Base-by-base conservation (phyloP, 1,284 basidiomycete species). In the Trametes pubescens region DNA sequence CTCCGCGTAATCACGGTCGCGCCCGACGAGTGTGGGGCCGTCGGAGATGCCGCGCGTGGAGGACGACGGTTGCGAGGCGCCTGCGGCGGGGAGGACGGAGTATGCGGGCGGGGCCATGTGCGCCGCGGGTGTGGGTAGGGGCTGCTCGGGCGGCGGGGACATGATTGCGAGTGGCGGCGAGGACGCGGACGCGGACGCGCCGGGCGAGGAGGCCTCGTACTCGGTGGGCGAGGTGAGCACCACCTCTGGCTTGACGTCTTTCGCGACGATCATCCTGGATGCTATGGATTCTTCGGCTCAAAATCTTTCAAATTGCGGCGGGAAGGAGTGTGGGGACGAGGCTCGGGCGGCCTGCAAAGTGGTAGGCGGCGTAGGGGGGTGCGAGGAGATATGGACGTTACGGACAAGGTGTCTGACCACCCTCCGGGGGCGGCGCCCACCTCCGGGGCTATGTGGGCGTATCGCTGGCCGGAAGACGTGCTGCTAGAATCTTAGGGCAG, bases 21-120 rank as follows among this genome's bases (percentile, higher is more conserved):
- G 22, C 21, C 13, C 24, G 44, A 11, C 29, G 29, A 32, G 29
- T 32, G 29, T 13, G 18, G 22, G 13, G 24, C 24, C 26, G 10
- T 26, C 47, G 4, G 47, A 29, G 24, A 48, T 16, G 24, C 11
- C 11, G 11, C 32, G 7, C n/a, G 37, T n/a, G 14, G 51, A 21
- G 35, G 51, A 18, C 7, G 35, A 2, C 13, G 35, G 10, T 1
- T 37, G 51, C 11, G 51, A 9, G 35, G 29, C 13, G 51, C 14
- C 14, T 32, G 29, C 29, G 35, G 34, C 11, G 51, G 35, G 51
- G 37, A 40, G 35, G 21, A 37, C n/a, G 51, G 51, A 22, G 51
- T 52, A 52, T 18, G 51, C 51, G 51, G 51, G 51, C 35, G 51
- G 51, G 4, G 35, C 35, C 35, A 13, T 35, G 34, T 16, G 21